phyloP scores from a whole-genome alignment of 257 asterid species.

The Misopates orontium region DNA sequence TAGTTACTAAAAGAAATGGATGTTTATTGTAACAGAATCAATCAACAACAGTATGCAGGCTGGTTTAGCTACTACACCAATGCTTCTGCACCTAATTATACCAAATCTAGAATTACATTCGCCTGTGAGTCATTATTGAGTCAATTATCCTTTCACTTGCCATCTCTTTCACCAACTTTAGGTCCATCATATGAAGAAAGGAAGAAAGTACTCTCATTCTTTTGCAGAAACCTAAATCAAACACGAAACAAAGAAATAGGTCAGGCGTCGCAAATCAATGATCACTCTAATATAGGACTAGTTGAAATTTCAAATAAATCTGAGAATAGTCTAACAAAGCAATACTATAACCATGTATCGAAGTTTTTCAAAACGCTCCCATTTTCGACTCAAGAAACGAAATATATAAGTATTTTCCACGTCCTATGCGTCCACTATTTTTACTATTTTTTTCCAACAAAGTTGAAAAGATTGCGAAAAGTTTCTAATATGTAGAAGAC shows the following conservation, averaged over 20 bases:
- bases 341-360: no score
- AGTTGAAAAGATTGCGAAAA: no score
- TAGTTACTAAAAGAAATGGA: slow-evolving; percentile 26
- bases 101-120: slow-evolving; percentile 16
- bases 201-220: slow-evolving; percentile 68
- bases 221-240: slow-evolving; percentile 71
- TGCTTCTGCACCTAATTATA: slow-evolving; percentile 24
- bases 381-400: no score
- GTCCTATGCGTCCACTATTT: no score
- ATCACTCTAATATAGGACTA: no score
- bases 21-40: slow-evolving; percentile 18
- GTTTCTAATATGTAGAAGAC: no score
- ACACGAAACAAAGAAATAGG: slow-evolving; percentile 9
- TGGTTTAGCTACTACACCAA: slow-evolving; percentile 20
- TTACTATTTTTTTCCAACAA: no score
- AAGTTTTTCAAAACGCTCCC: no score
- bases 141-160: slow-evolving; percentile 58
- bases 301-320: no score
- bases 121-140: slow-evolving; percentile 1
- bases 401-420: no score
- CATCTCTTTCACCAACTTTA: slow-evolving; percentile 51
- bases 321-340: no score
- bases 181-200: slow-evolving; percentile 58
- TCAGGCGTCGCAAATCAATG: no score
- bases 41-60: slow-evolving; percentile 29